Conservation (phyloP, 495 filamentous ascomycete species). For the Annulohypoxylon stygium region DNA sequence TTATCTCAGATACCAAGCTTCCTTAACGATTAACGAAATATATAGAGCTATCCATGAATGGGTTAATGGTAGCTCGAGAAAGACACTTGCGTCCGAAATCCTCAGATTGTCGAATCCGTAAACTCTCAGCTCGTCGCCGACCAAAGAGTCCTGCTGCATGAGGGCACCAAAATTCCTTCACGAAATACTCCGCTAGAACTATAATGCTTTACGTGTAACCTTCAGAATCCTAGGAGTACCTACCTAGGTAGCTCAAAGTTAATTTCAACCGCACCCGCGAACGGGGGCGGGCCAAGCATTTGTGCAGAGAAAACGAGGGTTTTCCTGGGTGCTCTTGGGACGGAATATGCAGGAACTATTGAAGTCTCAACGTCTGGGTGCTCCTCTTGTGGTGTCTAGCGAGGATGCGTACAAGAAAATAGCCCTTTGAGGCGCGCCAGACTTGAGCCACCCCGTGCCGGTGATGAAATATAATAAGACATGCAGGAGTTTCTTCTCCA, state of each 20-base stretch:
- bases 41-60: not conserved
- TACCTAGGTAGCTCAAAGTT: too few species aligned
- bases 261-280: not conserved
- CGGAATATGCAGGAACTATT: too few species aligned
- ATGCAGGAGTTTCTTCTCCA: not conserved
- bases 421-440: not conserved
- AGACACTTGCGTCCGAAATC: not conserved
- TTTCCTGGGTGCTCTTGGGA: too few species aligned
- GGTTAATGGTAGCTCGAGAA: not conserved
- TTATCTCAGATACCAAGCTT: too few species aligned
- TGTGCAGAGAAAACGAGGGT: too few species aligned
- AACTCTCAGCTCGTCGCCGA: not conserved
- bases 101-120: not conserved
- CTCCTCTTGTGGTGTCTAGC: not conserved
- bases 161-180: not conserved
- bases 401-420: not conserved
- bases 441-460: not conserved
- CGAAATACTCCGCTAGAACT: not conserved
- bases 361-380: too few species aligned
- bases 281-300: not conserved
- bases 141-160: not conserved
- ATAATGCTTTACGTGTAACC: not conserved
- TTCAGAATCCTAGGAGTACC: not conserved
- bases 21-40: too few species aligned
- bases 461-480: not conserved